These are phyloP conservation scores for Alternaria triticimaculans DNA, from an alignment of 2,329 filamentous ascomycete genomes.

Conservation along the genomic window DNA sequence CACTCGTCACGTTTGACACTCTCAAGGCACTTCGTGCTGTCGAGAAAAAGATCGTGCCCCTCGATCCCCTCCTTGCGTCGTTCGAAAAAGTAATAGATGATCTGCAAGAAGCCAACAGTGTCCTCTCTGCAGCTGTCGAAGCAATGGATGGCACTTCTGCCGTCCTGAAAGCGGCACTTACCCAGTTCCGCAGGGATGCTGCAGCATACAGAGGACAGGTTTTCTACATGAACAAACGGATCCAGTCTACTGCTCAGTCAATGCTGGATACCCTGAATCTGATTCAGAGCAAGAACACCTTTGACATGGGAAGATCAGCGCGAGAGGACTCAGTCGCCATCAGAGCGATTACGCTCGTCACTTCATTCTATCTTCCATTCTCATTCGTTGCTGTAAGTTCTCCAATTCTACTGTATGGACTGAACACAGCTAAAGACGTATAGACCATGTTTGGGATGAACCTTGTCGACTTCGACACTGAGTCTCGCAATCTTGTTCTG, in stretches of 20 bases:
- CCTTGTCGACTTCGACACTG: neutral
- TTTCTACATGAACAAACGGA: neutral
- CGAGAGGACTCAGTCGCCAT: neutral
- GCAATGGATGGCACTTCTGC: too few relatives aligned
- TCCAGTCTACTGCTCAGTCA: neutral
- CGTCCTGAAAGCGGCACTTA: too few relatives aligned
- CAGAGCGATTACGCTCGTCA: neutral
- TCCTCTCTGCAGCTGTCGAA: too few relatives aligned
- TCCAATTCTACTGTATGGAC: rapidly evolving
- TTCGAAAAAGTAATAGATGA: too few relatives aligned
- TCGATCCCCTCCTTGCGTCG: too few relatives aligned
- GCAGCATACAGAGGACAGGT: too few relatives aligned
- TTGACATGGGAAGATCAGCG: neutral
- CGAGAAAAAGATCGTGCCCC: too few relatives aligned
- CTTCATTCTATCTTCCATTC: neutral
- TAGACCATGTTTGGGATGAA: neutral
- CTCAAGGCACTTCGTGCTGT: too few relatives aligned
- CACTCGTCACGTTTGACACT: too few relatives aligned
- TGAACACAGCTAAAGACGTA: neutral
- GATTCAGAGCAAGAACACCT: neutral
- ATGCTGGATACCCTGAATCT: neutral
- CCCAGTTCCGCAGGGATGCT: too few relatives aligned
- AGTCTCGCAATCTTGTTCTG: neutral
- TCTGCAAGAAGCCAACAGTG: too few relatives aligned
- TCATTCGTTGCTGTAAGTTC: neutral